phyloP scores from a whole-genome alignment of 257 asterid species.

The Cynanchum wilfordii region DNA sequence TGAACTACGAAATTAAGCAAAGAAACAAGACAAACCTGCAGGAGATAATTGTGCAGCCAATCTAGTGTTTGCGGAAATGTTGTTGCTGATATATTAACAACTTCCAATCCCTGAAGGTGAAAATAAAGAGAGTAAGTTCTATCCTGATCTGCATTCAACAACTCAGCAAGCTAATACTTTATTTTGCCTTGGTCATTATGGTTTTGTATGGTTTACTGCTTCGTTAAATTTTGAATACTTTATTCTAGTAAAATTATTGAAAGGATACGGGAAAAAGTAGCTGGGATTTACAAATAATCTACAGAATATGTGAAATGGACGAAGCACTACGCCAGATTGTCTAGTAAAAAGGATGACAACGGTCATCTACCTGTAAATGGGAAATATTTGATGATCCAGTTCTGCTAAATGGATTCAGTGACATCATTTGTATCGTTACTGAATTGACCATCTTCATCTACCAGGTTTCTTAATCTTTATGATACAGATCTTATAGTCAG shows the following conservation, averaged over 20 bases:
- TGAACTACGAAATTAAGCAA: not conserved
- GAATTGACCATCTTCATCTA: not conserved
- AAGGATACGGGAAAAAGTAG: not conserved
- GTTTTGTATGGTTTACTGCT: not conserved
- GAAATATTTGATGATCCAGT: not conserved
- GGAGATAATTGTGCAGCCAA: conserved; percentile 95
- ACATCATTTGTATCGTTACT: not conserved
- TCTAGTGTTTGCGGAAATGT: conserved; percentile 94
- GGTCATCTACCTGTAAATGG: not conserved
- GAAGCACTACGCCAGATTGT: not conserved
- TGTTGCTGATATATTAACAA: conserved; percentile 87
- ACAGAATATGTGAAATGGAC: not conserved
- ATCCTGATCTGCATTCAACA: not conserved
- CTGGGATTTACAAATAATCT: not conserved
- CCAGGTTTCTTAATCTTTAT: not conserved
- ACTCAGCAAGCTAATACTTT: not conserved
- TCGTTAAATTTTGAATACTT: not conserved
- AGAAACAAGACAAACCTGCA: conserved; percentile 55
- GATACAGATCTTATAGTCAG: not conserved
- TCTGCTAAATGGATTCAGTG: not conserved
- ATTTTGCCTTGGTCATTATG: not conserved
- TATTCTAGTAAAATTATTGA: not conserved
- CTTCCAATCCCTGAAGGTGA: conserved; percentile 65
- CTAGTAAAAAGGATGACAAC: not conserved
- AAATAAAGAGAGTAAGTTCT: not conserved